Percentiles rank a stretch among this genome's conserved stretches.
phyloP scores from a whole-genome alignment of 805 yeast species.

The Wickerhamiella occidentalis region DNA sequence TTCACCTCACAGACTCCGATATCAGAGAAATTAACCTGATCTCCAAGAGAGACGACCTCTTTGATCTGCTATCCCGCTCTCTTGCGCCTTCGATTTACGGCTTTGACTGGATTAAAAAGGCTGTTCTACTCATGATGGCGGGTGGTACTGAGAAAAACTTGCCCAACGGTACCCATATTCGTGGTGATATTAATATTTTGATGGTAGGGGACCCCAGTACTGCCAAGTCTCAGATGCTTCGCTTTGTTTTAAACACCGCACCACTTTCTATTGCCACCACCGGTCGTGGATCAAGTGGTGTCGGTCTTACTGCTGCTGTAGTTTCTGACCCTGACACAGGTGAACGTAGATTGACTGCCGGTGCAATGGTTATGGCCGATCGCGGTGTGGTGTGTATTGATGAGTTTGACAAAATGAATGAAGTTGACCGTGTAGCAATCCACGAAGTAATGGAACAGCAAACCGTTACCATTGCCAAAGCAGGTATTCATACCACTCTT shows the following conservation, averaged over 20 bases:
- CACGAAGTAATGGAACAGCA: slow-evolving; percentile 99
- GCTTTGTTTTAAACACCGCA: slow-evolving; percentile 92
- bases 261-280: slow-evolving; percentile 94
- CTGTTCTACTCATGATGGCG: slow-evolving; percentile 75
- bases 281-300: slow-evolving; percentile 99
- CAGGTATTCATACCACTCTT: slow-evolving; percentile 92
- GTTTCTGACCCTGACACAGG: slow-evolving; percentile 95
- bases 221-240: slow-evolving; percentile 88
- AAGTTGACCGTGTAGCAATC: slow-evolving; percentile 91
- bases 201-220: slow-evolving; percentile 99
- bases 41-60: slow-evolving; percentile 56
- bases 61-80: slow-evolving; percentile 69
- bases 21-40: slow-evolving; percentile 74
- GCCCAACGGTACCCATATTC: slow-evolving; percentile 87
- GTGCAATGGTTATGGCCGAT: slow-evolving; percentile 98
- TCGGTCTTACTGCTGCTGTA: slow-evolving; percentile 98
- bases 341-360: slow-evolving; percentile 91
- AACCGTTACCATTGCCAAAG: slow-evolving; percentile 94
- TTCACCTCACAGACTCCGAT: slow-evolving; percentile 63
- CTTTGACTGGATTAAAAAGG: slow-evolving; percentile 79
- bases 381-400: slow-evolving; percentile 96
- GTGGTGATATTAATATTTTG: slow-evolving; percentile 92
- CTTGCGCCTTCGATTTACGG: slow-evolving; percentile 96
- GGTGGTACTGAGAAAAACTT: slow-evolving; percentile 93
- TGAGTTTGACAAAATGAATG: slow-evolving; percentile 97